Evolutionary conservation across 352 stramenopile species (phyloP).

Genomic region (Globisporangium nagaii): DNA sequence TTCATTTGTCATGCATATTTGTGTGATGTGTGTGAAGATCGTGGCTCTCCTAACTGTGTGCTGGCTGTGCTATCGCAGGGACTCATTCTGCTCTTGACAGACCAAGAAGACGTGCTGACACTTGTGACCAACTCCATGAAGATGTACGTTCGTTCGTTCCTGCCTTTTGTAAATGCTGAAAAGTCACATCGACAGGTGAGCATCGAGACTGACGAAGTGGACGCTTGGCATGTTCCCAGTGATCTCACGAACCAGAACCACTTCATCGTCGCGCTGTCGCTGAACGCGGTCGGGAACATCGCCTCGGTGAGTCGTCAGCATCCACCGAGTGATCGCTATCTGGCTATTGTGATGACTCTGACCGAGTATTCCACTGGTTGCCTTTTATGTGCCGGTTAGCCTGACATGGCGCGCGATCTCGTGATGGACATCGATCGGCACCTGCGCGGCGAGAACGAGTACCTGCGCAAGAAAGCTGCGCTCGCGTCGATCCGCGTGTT

Average conservation of each 20-base stretch:
- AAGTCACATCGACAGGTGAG: too few relatives aligned
- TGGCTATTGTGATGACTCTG: not conserved
- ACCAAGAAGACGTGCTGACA: conserved; percentile 99
- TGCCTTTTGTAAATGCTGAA: too few relatives aligned
- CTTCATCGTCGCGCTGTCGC: conserved; percentile 95
- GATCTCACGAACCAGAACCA: conserved; percentile 93
- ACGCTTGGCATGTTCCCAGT: conserved; percentile 38
- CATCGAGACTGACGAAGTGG: too few relatives aligned
- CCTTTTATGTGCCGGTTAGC: conserved; percentile 23
- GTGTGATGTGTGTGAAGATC: too few relatives aligned
- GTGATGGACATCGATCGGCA: conserved; percentile 97
- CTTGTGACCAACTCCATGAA: conserved; percentile 99
- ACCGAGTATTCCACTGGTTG: too few relatives aligned
- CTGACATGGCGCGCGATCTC: conserved; percentile 98
- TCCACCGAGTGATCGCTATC: not conserved
- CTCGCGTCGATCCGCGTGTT: conserved; percentile 91
- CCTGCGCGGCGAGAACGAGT: conserved; percentile 89
- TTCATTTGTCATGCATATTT: too few relatives aligned
- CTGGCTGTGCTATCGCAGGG: conserved; percentile 36
- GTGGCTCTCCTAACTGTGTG: too few relatives aligned
- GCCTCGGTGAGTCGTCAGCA: conserved; percentile 70
- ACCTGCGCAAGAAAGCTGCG: conserved; percentile 97
- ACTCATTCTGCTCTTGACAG: conserved; percentile 97
- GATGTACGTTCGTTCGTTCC: conserved; percentile 53
- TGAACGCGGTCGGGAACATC: conserved; percentile 98